Evolutionary conservation across 495 filamentous ascomycete species (phyloP).

Genomic region (Aspergillus ostianus): DNA sequence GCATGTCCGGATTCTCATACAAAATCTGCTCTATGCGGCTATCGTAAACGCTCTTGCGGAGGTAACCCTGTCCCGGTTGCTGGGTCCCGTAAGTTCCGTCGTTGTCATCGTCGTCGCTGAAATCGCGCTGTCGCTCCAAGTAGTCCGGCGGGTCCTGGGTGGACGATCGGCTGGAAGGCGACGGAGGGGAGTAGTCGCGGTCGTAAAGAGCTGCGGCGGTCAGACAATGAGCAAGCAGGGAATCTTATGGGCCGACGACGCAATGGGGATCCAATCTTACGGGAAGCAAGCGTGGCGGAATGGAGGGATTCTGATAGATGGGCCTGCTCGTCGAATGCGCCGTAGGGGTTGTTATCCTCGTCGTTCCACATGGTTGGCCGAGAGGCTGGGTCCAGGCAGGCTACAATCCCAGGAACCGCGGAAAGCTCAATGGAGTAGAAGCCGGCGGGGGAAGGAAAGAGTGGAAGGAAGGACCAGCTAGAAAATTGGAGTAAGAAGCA

Average conservation of each 20-base stretch:
- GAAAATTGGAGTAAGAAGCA: not conserved
- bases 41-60: conserved; percentile 80
- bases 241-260: not conserved
- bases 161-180: conserved; percentile 43
- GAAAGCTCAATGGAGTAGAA: not conserved
- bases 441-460: not conserved
- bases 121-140: conserved; percentile 52
- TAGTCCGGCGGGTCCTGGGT: conserved; percentile 57
- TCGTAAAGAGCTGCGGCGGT: conserved; percentile 37
- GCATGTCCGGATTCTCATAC: conserved; percentile 87
- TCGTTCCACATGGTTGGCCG: conserved; percentile 64
- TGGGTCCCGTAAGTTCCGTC: conserved; percentile 29
- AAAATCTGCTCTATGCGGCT: conserved; percentile 95
- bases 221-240: conserved; percentile 12
- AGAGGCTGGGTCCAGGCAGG: conserved; percentile 25
- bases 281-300: conserved; percentile 57
- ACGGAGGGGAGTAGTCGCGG: conserved; percentile 48
- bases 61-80: conserved; percentile 37
- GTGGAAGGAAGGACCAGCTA: not conserved
- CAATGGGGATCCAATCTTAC: conserved; percentile 29
- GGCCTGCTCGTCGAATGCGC: conserved; percentile 83
- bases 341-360: conserved; percentile 93
- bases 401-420: conserved; percentile 10
- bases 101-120: conserved; percentile 64
- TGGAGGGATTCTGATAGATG: conserved; percentile 68